A percentile compares a stretch with the other conserved stretches of the same genome.
Conservation (phyloP, 2,329 filamentous ascomycete genomes). For the Amylocarpus encephaloides region DNA sequence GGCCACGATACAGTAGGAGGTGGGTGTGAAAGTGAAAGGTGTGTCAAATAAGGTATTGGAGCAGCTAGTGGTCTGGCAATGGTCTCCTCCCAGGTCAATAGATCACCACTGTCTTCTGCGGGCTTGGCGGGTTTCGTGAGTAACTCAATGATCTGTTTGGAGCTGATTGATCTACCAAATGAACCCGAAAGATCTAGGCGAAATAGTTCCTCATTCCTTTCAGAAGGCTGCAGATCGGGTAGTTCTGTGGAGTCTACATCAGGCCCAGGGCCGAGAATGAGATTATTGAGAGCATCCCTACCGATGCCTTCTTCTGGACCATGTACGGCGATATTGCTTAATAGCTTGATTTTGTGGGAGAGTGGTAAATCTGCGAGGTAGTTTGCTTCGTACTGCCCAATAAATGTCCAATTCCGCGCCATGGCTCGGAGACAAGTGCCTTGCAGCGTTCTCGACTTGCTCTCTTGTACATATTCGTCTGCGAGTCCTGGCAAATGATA, state of each 20-base stretch:
- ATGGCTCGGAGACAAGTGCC: constrained; percentile 46
- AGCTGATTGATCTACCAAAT: constrained; percentile 42
- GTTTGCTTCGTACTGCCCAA: constrained; percentile 49
- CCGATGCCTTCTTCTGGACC: constrained; percentile 42
- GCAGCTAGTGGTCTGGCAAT: constrained; percentile 18
- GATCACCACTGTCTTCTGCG: constrained; percentile 4
- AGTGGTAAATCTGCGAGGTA: constrained; percentile 51
- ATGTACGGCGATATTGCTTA: constrained; percentile 44
- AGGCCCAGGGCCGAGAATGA: constrained; percentile 36
- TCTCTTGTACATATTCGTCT: constrained; percentile 12
- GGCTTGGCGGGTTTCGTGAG: constrained; percentile 28
- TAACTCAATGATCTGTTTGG: constrained; percentile 47
- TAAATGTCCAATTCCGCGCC: constrained; percentile 48
- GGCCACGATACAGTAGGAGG: constrained; percentile 46
- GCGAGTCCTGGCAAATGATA: constrained; percentile 35
- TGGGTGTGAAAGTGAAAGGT: constrained; percentile 49
- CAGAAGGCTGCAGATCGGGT: constrained; percentile 3
- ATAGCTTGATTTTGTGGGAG: constrained; percentile 44
- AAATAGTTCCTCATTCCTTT: constrained; percentile 41
- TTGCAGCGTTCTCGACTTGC: constrained; percentile 33
- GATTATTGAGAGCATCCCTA: constrained; percentile 42
- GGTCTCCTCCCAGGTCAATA: constrained; percentile 25
- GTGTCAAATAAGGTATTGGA: constrained; percentile 49
- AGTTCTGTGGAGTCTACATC: constrained; percentile 20
- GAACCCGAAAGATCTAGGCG: constrained; percentile 50